These are phyloP conservation scores for Lasiosphaeriaceae sp. DNA, from an alignment of 495 filamentous ascomycete genomes.

Conservation along the genomic window DNA sequence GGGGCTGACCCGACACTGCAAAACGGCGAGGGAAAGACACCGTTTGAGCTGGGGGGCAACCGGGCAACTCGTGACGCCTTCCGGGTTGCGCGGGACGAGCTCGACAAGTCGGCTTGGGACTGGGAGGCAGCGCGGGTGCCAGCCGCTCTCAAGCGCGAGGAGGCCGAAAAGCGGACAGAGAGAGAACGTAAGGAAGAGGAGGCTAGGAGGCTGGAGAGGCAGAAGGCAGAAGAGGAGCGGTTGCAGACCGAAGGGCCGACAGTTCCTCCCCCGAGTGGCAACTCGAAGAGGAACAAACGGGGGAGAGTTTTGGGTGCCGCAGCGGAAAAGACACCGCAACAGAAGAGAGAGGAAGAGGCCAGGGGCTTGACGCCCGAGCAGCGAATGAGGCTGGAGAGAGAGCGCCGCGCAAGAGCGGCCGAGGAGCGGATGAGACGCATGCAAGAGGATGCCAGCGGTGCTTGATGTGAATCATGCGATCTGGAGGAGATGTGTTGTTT, in stretches of 20 bases:
- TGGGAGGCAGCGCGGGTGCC: constrained; percentile 77
- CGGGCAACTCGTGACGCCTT: constrained; percentile 86
- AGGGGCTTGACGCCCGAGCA: constrained; percentile 82
- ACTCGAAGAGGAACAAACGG: constrained; percentile 36
- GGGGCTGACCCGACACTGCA: constrained; percentile 65
- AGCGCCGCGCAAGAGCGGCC: constrained; percentile 76
- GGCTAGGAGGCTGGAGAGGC: constrained; percentile 60
- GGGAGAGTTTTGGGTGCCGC: constrained; percentile 44
- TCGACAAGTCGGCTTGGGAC: constrained; percentile 74
- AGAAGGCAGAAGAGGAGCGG: constrained; percentile 62
- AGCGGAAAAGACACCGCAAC: constrained; percentile 62
- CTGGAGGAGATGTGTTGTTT: no score
- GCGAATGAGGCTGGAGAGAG: constrained; percentile 73
- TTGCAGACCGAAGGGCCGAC: constrained; percentile 49
- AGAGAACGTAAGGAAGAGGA: constrained; percentile 59
- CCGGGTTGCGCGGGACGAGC: constrained; percentile 74
- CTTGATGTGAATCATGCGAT: constrained; percentile 1
- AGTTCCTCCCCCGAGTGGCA: constrained; percentile 16
- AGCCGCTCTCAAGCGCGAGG: constrained; percentile 58
- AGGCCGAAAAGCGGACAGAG: constrained; percentile 62
- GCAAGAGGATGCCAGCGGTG: constrained; percentile 44
- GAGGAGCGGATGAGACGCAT: constrained; percentile 77
- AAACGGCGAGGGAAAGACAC: constrained; percentile 67
- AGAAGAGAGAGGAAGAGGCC: constrained; percentile 76
- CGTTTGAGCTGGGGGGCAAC: constrained; percentile 87